Conservation (phyloP, 2,329 filamentous ascomycete genomes). For the Microascus cirrosus region DNA sequence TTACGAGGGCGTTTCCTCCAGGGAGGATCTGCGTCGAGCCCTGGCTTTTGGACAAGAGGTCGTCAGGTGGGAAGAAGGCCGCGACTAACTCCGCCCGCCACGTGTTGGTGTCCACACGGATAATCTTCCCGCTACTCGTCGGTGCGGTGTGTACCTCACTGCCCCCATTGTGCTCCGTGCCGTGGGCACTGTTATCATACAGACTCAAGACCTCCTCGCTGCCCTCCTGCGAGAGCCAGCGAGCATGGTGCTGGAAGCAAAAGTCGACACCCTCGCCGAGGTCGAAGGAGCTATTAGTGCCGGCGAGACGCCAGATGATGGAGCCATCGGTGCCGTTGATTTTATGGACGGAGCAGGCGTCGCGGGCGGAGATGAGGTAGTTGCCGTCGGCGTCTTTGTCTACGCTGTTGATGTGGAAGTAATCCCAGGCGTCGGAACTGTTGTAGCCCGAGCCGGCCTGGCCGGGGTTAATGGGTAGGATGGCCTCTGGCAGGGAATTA, state of each 20-base stretch:
- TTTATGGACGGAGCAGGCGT: slow-evolving; percentile 32
- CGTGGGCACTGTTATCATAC: slow-evolving; percentile 40
- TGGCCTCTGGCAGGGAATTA: slow-evolving; percentile 6
- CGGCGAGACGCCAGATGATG: slow-evolving; percentile 42
- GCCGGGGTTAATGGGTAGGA: slow-evolving; percentile 2
- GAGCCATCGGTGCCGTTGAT: slow-evolving; percentile 33
- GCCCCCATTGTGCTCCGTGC: slow-evolving; percentile 25
- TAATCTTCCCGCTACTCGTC: slow-evolving; percentile 33
- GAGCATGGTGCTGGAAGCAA: slow-evolving; percentile 41
- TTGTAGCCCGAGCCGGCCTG: slow-evolving; percentile 12
- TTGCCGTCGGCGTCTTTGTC: slow-evolving; percentile 37
- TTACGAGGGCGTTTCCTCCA: slow-evolving; percentile 40
- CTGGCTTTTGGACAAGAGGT: slow-evolving; percentile 35
- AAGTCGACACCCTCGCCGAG: slow-evolving; percentile 24
- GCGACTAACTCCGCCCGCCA: slow-evolving; percentile 33
- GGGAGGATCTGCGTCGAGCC: slow-evolving; percentile 41
- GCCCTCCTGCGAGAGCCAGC: slow-evolving; percentile 25
- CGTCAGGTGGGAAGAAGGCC: slow-evolving; percentile 35
- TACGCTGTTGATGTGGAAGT: slow-evolving; percentile 45
- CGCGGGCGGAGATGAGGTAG: slow-evolving; percentile 42
- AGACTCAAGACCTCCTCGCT: slow-evolving; percentile 38
- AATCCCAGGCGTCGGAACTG: slow-evolving; percentile 32
- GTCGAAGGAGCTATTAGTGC: slow-evolving; percentile 28
- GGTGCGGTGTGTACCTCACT: slow-evolving; percentile 3
- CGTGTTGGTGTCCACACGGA: slow-evolving; percentile 31